Evolutionary conservation across 2,329 filamentous ascomycete species (phyloP), one percentile per base, ranked within the genome.

Genomic region (Metarhizium brunneum): DNA sequence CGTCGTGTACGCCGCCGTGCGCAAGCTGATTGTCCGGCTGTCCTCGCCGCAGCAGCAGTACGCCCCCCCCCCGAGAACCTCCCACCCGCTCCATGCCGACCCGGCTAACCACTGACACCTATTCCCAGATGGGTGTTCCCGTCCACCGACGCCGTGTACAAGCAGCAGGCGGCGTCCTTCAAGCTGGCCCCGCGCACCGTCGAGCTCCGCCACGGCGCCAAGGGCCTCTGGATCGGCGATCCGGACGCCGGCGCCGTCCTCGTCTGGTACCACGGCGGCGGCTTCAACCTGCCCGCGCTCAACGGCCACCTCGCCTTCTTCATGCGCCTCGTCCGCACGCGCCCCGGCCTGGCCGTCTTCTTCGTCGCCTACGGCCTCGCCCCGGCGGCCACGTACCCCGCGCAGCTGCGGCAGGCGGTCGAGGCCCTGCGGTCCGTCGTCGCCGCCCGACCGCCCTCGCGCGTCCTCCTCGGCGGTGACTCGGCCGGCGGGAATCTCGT

Each of bases 261-360:
- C 7, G 50, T 63, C 47, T 63, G 61, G 61, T 63, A 58, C 50
- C 61, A 63, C 18, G 61, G 61, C 18, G 61, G 61, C 29, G 61
- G 61, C 40, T 62, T 60, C 45, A 57, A 45, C 20, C 47, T 62
- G 6, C 56, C 61, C n/a, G 57, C 60, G 36, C 50, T 53, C 38
- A 36, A 50, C 14, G 60, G 56, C 48, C 58, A 61, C 36, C 56
- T 62, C 52, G 53, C 54, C 16, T 58, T 60, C 53, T 58, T 57
- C 32, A 53, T 53, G 38, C 48, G 55, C 4, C 42, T 62, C 14
- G 42, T 62, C 54, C 50, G 57, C 3, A 52, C 56, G n/a, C 50
- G 58, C 14, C 45, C 50, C 20, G 53, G 54, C 38, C 50, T 63
- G n/a, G 56, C 59, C 57, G 29, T 63, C 54, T 63, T 63, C 42